These are phyloP conservation scores for Trichoderma sp. DNA, from an alignment of 2,329 filamentous ascomycete genomes.

Conservation along the genomic window DNA sequence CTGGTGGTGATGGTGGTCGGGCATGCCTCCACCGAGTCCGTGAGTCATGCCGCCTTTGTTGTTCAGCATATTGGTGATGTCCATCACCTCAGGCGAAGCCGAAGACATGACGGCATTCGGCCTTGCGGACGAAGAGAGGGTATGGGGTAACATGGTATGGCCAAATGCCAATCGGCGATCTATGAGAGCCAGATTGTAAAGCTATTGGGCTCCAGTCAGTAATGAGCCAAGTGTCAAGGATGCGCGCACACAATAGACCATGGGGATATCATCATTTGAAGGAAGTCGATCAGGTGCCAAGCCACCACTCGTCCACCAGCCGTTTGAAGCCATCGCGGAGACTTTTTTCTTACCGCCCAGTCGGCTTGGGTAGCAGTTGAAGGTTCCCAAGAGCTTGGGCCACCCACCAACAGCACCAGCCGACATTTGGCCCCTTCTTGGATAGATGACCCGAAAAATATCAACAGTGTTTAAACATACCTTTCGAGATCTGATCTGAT, in stretches of 20 bases:
- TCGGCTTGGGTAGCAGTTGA: constrained; percentile 1
- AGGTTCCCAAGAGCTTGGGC: constrained; percentile 11
- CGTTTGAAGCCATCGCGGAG: constrained; percentile 1
- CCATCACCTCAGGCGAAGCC: constrained; percentile 49
- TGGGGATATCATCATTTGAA: background rate
- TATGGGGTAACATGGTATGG: constrained; percentile 18
- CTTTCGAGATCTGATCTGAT: background rate
- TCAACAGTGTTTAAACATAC: background rate
- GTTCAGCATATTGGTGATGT: constrained; percentile 53
- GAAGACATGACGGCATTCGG: constrained; percentile 42
- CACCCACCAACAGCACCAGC: constrained; percentile 7
- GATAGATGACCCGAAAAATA: background rate
- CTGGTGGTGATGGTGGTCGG: constrained; percentile 31
- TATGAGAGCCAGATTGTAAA: background rate
- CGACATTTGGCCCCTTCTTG: background rate
- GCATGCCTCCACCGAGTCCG: constrained; percentile 30
- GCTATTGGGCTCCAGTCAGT: background rate
- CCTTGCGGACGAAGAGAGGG: constrained; percentile 23
- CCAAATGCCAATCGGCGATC: background rate
- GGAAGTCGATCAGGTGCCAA: background rate
- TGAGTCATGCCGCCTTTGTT: constrained; percentile 41
- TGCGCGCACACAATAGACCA: background rate
- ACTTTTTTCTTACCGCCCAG: background rate
- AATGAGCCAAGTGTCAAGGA: background rate
- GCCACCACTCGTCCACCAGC: background rate